Evolutionary conservation across 2,329 filamentous ascomycete genomes (phyloP).

Genomic region (Fusarium sp.): DNA sequence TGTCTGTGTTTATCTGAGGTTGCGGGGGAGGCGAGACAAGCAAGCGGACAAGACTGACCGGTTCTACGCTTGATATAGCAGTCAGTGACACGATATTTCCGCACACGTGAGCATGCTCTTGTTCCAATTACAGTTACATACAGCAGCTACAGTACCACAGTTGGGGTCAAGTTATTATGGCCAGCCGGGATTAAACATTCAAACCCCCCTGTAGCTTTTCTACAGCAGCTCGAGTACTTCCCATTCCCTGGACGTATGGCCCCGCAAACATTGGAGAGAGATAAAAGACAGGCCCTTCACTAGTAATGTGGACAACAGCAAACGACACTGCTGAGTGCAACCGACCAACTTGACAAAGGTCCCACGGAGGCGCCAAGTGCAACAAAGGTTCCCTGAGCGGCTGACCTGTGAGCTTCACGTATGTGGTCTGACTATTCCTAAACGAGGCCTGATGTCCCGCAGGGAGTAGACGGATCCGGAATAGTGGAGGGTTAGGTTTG

Average conservation of each 20-base stretch:
- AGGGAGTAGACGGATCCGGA: conserved; percentile 3
- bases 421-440: not conserved
- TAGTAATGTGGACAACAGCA: conserved; percentile 1
- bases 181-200: not conserved
- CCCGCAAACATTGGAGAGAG: not conserved
- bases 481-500: not conserved
- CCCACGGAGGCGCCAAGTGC: conserved; percentile 25
- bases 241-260: not conserved
- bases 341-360: conserved; percentile 18
- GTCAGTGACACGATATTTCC: too few species aligned
- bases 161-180: not conserved
- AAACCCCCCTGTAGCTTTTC: not conserved
- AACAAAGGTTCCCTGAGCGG: conserved; percentile 34
- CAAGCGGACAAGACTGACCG: not conserved
- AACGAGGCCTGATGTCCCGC: not conserved
- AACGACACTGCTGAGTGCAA: not conserved
- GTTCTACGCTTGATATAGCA: not conserved
- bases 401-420: not conserved
- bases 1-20: not conserved
- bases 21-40: conserved; percentile 17
- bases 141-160: too few species aligned
- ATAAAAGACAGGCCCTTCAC: conserved; percentile 18
- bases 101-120: too few species aligned
- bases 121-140: too few species aligned
- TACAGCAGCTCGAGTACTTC: not conserved